Percentiles rank a stretch among this genome's conserved stretches.
Conservation (phyloP, 371 early-diverging fungal species). For the Apophysomyces sp. region DNA sequence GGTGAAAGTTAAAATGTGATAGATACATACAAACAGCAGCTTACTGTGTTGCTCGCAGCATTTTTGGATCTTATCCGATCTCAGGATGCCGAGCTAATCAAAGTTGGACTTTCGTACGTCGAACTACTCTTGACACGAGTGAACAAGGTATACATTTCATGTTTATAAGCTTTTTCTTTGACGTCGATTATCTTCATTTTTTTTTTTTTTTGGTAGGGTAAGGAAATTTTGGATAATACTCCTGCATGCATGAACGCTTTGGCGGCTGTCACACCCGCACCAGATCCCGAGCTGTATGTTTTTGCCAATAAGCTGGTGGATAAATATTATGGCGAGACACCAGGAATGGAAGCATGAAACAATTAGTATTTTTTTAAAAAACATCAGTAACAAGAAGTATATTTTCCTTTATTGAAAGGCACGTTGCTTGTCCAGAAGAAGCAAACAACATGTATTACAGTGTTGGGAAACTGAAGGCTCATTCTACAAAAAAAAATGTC, state of each 20-base stretch:
- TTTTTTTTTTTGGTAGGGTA: constrained; percentile 8
- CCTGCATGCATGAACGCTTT: constrained; percentile 16
- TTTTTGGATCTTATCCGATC: constrained; percentile 53
- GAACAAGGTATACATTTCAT: constrained; percentile 12
- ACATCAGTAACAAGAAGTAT: too few species aligned
- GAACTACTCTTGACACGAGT: constrained; percentile 40
- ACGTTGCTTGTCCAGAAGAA: too few species aligned
- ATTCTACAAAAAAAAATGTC: too few species aligned
- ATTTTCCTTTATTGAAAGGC: too few species aligned
- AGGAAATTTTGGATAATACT: constrained; percentile 18
- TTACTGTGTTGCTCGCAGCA: constrained; percentile 7
- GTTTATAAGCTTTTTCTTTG: neutral
- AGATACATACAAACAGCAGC: neutral
- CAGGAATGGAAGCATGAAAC: neutral
- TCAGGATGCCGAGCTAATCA: constrained; percentile 45
- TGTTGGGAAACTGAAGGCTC: too few species aligned
- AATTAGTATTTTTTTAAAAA: neutral
- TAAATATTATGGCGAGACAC: constrained; percentile 18
- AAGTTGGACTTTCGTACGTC: constrained; percentile 47
- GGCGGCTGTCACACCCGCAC: constrained; percentile 20
- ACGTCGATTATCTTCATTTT: neutral
- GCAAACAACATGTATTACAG: too few species aligned
- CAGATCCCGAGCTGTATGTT: constrained; percentile 22
- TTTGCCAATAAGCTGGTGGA: constrained; percentile 24
- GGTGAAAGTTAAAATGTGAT: constrained; percentile 18